Evolutionary conservation across 1,284 basidiomycete species (phyloP), one percentile per base, ranked within the genome.

Genomic region (Cryptococcus sp.): DNA sequence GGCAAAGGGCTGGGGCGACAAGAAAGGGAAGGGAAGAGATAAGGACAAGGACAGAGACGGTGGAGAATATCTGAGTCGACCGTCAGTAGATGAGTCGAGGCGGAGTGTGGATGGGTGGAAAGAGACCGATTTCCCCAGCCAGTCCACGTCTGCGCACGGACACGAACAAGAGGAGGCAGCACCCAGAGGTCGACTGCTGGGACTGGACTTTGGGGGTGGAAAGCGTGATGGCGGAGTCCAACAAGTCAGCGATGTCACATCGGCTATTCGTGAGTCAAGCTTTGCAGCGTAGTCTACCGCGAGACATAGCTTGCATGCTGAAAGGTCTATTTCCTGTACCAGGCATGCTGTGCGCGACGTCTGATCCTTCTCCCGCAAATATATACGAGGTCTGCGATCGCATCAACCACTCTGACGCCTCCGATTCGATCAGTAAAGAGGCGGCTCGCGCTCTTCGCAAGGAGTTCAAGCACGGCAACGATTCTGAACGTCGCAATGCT

Each of bases 381-480:
- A 73, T 76, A 15, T 67, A 75, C 47, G 73, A 71, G 20, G 64
- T 78, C 10, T 77, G 71, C 59, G 78, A 78, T 23, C 59, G 73
- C 23, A 70, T 79, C 60, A 74, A 76, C 43, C 63, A 63, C n/a
- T 77, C 77, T 3, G 60, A 71, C 2, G 58, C 56, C 4, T 54
- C 64, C n/a, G 76, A 77, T 7, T 62, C 62, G 1, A 70, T 78
- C 10, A 59, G 65, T 39, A 78, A 73, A 57, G 78, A 79, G 49
- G 72, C 75, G 0, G 76, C 73, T 1, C 61, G 72, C n/a, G 68
- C 71, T 4, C 59, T 78, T n/a, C 58, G 77, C 23, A 78, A 75
- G 54, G 71, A 73, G 51, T 69, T 79, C 66, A 78, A 78, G 60
- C 57, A 69, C 55, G 77, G 74, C 1, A 64, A 64, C 27, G 76